Conservation (phyloP, 305 asterid genomes). For the Fraxinus platypoda region DNA sequence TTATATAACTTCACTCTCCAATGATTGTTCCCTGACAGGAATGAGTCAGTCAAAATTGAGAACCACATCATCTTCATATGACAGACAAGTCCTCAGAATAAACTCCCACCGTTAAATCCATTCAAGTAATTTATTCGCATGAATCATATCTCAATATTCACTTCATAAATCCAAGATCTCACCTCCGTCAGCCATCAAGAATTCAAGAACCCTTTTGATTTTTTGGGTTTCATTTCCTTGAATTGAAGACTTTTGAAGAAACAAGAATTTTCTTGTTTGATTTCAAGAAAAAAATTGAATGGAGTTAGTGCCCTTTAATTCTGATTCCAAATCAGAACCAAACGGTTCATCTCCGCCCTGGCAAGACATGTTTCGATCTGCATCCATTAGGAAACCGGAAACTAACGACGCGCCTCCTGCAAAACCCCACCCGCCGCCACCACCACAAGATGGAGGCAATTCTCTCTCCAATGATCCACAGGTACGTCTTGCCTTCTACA, state of each 20-base stretch:
- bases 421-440: slow-evolving; percentile 24
- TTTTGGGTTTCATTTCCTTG: background rate
- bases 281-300: slow-evolving; percentile 20
- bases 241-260: background rate
- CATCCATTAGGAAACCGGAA: slow-evolving; percentile 68
- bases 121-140: background rate
- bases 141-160: background rate
- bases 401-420: slow-evolving; percentile 34
- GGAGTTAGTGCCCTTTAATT: slow-evolving; percentile 60
- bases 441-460: slow-evolving; percentile 1
- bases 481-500: slow-evolving; percentile 91
- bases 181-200: background rate
- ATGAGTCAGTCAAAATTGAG: background rate
- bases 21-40: background rate
- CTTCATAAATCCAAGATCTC: background rate
- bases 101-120: background rate
- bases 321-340: slow-evolving; percentile 60
- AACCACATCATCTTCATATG: background rate
- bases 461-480: slow-evolving; percentile 68
- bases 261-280: background rate
- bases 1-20: background rate
- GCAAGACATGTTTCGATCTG: slow-evolving; percentile 98
- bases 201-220: background rate
- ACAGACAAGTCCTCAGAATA: background rate
- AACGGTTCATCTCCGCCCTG: slow-evolving; percentile 52